Evolutionary conservation across 305 asterid genomes (phyloP), one percentile per base, ranked within the genome.

Genomic region (Ajuga reptans): DNA sequence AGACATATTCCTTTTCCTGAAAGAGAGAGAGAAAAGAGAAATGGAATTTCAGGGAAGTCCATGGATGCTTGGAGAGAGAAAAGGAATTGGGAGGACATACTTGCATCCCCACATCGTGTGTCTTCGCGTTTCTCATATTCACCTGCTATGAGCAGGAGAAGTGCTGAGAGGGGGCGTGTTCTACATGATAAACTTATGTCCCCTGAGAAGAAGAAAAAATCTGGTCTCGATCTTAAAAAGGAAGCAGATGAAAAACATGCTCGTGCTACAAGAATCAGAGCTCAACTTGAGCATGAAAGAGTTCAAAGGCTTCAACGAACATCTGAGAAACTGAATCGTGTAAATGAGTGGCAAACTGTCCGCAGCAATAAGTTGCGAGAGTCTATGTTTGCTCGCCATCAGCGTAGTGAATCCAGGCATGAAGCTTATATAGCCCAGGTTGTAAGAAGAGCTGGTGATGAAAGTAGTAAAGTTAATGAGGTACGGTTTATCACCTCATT

Each of bases 41-140:
- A 80, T 66, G 95, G 85, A 61, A 77, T 66, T 74, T 79, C 83
- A 14, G 82, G 82, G 78, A 86, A 80, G 69, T 89, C 93, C 31
- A 81, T 94, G 96, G 96, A 91, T 87, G 99, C 97, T 50, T 94
- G 99, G 99, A 94, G 87, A 85, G 97, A 91, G 84, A 94, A 89
- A 85, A 86, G 99, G 75, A 91, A 91, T 76, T 94, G 99, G 99
- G 95, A 90, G 80, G 96, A 87, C 70, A 82, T 94, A 81, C 97
- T 94, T 80, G 84, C 95, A 69, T 75, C 95, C 54, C 92, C 97
- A 8, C 82, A 81, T 71, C 85, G 92, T 69, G 87, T 77, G 75
- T 88, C 97, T 73, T 87, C 96, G 47, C 96, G 97, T 64, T 90
- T 89, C 82, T 94, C 95, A 11, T 85, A 89, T 80, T 94, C 99